phyloP scores from a whole-genome alignment of 495 filamentous ascomycete species.

The Articulospora tetracladia region DNA sequence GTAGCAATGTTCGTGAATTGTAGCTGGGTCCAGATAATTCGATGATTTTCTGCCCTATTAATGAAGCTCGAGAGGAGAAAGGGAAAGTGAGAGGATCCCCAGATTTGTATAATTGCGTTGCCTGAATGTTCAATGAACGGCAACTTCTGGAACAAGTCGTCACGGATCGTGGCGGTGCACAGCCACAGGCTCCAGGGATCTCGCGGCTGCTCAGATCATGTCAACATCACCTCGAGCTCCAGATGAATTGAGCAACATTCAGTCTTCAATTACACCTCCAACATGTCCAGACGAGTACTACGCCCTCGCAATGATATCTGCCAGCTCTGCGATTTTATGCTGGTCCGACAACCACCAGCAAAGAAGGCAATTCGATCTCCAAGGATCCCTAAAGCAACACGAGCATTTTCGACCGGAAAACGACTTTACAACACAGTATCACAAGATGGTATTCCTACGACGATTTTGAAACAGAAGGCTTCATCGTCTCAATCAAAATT shows the following conservation, averaged over 20 bases:
- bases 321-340: constrained; percentile 25
- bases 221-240: constrained; percentile 3
- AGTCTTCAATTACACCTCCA: not conserved
- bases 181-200: constrained; percentile 3
- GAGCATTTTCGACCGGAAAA: constrained; percentile 5
- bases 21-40: not conserved
- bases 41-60: too few species aligned
- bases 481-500: not conserved
- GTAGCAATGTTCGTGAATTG: not conserved
- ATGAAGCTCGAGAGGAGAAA: not conserved
- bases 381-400: constrained; percentile 1
- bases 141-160: constrained; percentile 4
- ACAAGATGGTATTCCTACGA: not conserved
- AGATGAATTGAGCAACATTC: not conserved
- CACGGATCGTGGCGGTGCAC: constrained; percentile 9
- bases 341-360: not conserved
- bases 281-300: constrained; percentile 19
- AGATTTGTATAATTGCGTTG: not conserved
- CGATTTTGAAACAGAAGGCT: not conserved
- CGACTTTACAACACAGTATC: constrained; percentile 4
- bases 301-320: constrained; percentile 16
- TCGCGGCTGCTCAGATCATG: not conserved
- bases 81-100: too few species aligned
- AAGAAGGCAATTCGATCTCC: constrained; percentile 5
- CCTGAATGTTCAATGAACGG: constrained; percentile 5